Evolutionary conservation across 2,329 filamentous ascomycete genomes (phyloP), one percentile per base, ranked within the genome.

Genomic region (Venturia aucupariae): DNA sequence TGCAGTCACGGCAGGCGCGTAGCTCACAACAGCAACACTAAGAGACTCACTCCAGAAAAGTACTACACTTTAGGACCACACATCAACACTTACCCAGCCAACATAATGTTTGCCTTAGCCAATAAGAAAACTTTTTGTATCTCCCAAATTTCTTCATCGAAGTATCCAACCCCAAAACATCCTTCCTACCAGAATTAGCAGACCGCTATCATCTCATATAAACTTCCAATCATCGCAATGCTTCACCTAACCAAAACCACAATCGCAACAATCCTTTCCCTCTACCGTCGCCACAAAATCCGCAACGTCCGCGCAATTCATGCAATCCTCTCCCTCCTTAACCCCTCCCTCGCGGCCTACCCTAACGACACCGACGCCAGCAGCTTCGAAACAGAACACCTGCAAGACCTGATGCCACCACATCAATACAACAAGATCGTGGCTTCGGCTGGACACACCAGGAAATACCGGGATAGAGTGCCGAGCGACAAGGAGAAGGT

Each of bases 401-500:
- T 57, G 5, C 27, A 57, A 57, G 51, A 57, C 27, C 1, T 32
- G 8, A 17, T 57, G 5, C 17, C 17, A 10, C 27, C 19, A 5
- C 27, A 19, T 22, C 5, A 35, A 35, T 57, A 57, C 51, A 19
- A n/a, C 4, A 19, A 35, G 19, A 8, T 35, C 2, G 30, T 32
- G 8, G 27, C 51, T 2, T 7, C 8, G 3, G 30, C 51, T 57
- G 51, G 51, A n/a, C 27, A 30, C 7, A 19, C 51, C 15, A 32
- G 51, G 15, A 57, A 57, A 57, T 8, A 7, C 24, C 35, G 30
- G 30, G 51, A 57, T 57, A 57, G 51, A 35, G 51, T 57, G 30
- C 51, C 51, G n/a, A 57, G 51, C 27, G 51, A 57, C 27, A 57
- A 57, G 51, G 51, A 57, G 10, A 57, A 57, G 30, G 35, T 57